Conservation (phyloP, 1,139 yeast genomes). For the Blastobotrys arbuscula region DNA sequence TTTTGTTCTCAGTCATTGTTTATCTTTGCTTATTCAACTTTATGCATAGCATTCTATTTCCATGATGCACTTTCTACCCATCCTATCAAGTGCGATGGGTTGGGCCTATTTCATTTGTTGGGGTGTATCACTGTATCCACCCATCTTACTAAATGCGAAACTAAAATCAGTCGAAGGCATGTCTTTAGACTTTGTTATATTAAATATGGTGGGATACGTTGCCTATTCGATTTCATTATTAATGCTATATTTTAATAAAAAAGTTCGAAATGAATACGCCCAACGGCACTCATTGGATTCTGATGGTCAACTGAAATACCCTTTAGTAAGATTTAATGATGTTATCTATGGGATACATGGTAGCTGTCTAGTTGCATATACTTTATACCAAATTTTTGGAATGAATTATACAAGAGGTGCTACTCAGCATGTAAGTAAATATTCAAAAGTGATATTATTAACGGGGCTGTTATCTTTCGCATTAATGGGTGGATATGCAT, state of each 20-base stretch:
- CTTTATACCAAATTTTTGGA: conserved; percentile 36
- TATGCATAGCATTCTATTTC: no score
- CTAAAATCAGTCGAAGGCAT: conserved; percentile 42
- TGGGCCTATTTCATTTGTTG: conserved; percentile 30
- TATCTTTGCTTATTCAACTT: no score
- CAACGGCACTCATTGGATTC: conserved; percentile 26
- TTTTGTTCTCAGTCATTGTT: no score
- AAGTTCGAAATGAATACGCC: conserved; percentile 39
- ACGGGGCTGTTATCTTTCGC: conserved; percentile 15
- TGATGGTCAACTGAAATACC: conserved; percentile 29
- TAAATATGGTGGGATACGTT: conserved; percentile 42
- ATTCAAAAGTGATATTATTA: conserved; percentile 20
- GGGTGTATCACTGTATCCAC: conserved; percentile 44
- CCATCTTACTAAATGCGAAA: conserved; percentile 36
- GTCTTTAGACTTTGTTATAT: conserved; percentile 39
- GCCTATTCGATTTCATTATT: conserved; percentile 39
- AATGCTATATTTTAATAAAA: conserved; percentile 35
- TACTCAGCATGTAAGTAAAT: conserved; percentile 28
- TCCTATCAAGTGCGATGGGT: conserved; percentile 26
- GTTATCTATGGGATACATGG: conserved; percentile 43
- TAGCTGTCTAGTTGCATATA: conserved; percentile 31
- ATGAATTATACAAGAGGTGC: conserved; percentile 33
- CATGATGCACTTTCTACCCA: conserved; percentile 1
- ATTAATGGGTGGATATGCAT: conserved; percentile 24
- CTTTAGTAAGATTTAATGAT: conserved; percentile 42